These are phyloP conservation scores for Russula emetica DNA, from an alignment of 768 basidiomycete genomes.

Conservation along the genomic window DNA sequence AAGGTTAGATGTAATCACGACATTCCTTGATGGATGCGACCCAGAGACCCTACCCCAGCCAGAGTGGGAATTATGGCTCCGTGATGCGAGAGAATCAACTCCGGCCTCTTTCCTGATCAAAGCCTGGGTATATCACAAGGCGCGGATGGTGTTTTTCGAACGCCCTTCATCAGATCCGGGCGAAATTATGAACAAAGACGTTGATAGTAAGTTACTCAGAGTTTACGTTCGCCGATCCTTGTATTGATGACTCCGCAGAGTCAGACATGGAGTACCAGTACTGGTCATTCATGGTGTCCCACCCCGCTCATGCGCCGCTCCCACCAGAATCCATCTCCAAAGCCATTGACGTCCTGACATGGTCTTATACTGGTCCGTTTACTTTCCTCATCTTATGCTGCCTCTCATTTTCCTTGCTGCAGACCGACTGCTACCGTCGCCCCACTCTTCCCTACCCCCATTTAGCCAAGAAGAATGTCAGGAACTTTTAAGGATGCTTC, in stretches of 20 bases:
- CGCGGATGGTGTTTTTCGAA: slow-evolving; percentile 48
- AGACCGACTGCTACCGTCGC: slow-evolving; percentile 68
- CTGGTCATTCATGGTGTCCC: slow-evolving; percentile 76
- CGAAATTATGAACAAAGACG: slow-evolving; percentile 32
- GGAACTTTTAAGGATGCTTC: slow-evolving; percentile 60
- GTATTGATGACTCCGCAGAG: slow-evolving; percentile 39
- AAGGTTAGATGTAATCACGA: slow-evolving; percentile 46
- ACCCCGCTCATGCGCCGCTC: slow-evolving; percentile 66
- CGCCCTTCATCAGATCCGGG: slow-evolving; percentile 36
- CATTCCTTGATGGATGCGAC: slow-evolving; percentile 40
- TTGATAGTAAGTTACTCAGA: slow-evolving; percentile 40
- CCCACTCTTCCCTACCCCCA: slow-evolving; percentile 54
- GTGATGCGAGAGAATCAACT: slow-evolving; percentile 38
- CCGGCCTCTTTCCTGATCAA: slow-evolving; percentile 40
- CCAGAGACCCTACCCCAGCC: slow-evolving; percentile 35
- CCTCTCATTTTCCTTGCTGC: slow-evolving; percentile 2
- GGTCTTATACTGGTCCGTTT: slow-evolving; percentile 68
- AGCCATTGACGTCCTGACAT: slow-evolving; percentile 70
- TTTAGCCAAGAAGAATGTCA: slow-evolving; percentile 76
- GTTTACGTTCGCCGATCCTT: not conserved
- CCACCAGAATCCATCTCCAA: slow-evolving; percentile 55
- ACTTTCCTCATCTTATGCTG: not conserved
- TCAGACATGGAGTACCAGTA: slow-evolving; percentile 75
- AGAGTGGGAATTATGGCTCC: slow-evolving; percentile 63
- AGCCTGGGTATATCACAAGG: slow-evolving; percentile 65